phyloP scores from a whole-genome alignment of 345 rosid genomes.

The Moricandia moricandioides region DNA sequence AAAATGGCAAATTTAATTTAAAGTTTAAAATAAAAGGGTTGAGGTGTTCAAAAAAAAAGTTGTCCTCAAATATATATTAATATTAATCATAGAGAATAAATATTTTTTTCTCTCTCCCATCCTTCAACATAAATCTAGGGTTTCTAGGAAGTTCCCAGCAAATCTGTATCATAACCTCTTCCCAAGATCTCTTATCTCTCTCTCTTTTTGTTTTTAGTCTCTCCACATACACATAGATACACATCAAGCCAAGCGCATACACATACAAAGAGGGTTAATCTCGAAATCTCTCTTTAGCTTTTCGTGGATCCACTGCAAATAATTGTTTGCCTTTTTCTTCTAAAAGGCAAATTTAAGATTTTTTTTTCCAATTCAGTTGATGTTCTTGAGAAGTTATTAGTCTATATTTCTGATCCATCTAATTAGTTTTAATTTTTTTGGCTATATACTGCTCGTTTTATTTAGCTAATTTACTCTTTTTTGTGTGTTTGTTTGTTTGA shows the following conservation, averaged over 20 bases:
- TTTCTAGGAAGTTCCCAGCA: constrained; percentile 27
- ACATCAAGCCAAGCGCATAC: constrained; percentile 18
- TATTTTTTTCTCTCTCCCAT: background rate
- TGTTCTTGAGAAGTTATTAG: background rate
- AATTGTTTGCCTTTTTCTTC: background rate
- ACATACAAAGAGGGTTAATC: constrained; percentile 18
- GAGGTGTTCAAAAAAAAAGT: no score
- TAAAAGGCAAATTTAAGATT: background rate
- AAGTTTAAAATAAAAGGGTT: background rate
- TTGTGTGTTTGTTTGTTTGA: background rate
- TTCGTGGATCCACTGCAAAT: constrained; percentile 9
- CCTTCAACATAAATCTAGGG: constrained; percentile 47
- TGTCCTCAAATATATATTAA: background rate
- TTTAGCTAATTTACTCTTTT: background rate
- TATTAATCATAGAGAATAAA: background rate
- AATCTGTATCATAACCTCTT: constrained; percentile 7
- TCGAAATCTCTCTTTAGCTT: constrained; percentile 26
- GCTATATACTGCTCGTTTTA: background rate
- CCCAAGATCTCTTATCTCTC: background rate
- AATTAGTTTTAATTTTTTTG: background rate
- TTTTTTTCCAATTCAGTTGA: background rate
- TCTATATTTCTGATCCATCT: background rate
- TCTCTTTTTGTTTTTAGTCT: background rate
- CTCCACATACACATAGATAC: background rate
- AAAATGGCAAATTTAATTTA: constrained; percentile 14